Evolutionary conservation across 2,329 filamentous ascomycete species (phyloP).

Genomic region (Plenodomus biglobosus): DNA sequence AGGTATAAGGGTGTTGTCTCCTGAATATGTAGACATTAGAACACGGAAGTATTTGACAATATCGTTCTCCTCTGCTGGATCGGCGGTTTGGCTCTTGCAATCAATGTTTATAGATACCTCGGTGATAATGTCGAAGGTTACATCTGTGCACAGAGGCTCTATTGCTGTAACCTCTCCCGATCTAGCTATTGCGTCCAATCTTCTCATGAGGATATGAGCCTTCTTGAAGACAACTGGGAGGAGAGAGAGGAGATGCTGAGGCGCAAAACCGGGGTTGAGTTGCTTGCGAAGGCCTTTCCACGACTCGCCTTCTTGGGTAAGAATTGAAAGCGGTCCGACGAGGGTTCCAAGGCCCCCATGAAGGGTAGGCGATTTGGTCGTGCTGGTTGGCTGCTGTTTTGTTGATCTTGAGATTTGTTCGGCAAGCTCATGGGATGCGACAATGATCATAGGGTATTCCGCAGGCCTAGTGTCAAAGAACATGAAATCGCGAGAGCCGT

Average conservation of each 20-base stretch:
- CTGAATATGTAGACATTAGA: conserved; percentile 21
- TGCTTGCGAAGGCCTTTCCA: conserved; percentile 42
- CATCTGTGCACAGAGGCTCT: conserved; percentile 34
- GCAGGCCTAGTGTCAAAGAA: conserved; percentile 39
- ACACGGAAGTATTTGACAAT: conserved; percentile 30
- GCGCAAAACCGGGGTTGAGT: conserved; percentile 44
- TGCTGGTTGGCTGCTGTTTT: conserved; percentile 34
- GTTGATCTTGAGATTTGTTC: conserved; percentile 37
- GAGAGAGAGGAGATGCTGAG: conserved; percentile 40
- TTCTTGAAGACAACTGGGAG: conserved; percentile 42
- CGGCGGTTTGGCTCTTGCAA: conserved; percentile 29
- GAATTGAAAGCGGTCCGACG: conserved; percentile 34
- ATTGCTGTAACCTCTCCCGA: conserved; percentile 29
- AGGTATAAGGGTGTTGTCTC: conserved; percentile 24
- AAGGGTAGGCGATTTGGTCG: conserved; percentile 41
- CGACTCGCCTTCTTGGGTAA: conserved; percentile 28
- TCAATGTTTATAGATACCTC: conserved; percentile 34
- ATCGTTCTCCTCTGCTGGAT: conserved; percentile 18
- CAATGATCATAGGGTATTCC: conserved; percentile 24
- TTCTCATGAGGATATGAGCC: conserved; percentile 35
- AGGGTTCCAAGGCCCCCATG: conserved; percentile 16
- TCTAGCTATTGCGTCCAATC: conserved; percentile 30
- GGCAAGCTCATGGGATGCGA: conserved; percentile 38
- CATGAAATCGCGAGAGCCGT: conserved; percentile 31
- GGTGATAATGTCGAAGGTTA: conserved; percentile 43